Evolutionary conservation across 2,329 filamentous ascomycete genomes (phyloP).

Genomic region (Aspergillus ochraceoroseus): DNA sequence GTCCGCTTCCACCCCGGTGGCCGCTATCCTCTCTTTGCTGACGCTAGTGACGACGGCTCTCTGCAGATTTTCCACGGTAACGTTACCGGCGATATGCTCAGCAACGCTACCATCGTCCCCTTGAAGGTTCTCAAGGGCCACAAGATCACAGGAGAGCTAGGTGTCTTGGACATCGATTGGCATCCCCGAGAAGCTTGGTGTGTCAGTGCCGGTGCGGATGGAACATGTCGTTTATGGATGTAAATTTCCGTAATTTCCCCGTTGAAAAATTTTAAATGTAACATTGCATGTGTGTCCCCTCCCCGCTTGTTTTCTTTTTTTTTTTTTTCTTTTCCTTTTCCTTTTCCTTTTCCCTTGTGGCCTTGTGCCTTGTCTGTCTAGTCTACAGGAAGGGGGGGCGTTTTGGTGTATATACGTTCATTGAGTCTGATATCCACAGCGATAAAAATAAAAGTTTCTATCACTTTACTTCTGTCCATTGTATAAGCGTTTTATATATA

Average conservation of each 20-base stretch:
- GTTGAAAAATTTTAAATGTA: no score
- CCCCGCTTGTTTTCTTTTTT: conserved; percentile 24
- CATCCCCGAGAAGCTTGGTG: conserved; percentile 92
- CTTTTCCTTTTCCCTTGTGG: no score
- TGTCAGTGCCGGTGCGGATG: conserved; percentile 89
- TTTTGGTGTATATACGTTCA: conserved; percentile 27
- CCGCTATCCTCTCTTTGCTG: conserved; percentile 81
- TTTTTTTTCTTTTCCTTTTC: no score
- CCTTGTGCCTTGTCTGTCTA: conserved; percentile 21
- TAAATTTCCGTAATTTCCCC: no score
- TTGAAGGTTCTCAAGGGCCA: conserved; percentile 91
- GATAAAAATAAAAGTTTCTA: conserved; percentile 23
- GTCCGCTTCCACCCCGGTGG: conserved; percentile 78
- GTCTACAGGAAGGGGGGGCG: conserved; percentile 17
- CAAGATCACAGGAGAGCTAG: conserved; percentile 76
- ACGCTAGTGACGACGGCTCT: conserved; percentile 89
- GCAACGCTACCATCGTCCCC: conserved; percentile 93
- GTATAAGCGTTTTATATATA: no score
- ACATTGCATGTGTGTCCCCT: no score
- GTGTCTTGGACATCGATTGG: conserved; percentile 93
- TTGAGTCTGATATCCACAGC: conserved; percentile 27
- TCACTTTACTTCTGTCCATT: no score
- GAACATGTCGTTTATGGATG: conserved; percentile 85
- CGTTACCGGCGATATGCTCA: conserved; percentile 89
- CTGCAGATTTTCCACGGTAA: conserved; percentile 96